Base-by-base conservation (phyloP, 441 rosid species). In the Melastoma candidum region DNA sequence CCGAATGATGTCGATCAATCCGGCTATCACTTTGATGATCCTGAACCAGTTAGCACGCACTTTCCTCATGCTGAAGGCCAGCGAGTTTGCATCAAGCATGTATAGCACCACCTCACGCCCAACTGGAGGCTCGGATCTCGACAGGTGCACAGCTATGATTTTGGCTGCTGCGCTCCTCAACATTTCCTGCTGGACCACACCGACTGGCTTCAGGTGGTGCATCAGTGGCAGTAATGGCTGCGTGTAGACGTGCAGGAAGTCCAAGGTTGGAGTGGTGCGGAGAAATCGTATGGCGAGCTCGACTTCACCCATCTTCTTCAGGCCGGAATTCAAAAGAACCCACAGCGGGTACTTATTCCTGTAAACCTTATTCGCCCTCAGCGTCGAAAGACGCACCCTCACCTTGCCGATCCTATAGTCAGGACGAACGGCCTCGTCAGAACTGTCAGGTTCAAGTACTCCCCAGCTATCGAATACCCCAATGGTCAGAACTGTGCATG, bases 401-500 rank as follows among this genome's bases (percentile, higher is more conserved):
- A 80, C 81, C 52, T 80, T 83, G 0, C 90, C 90, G 0, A 83
- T 70, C 0, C 84, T 68, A 0, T 61, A 67, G 60, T 83, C 90
- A 0, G 76, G 72, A 53, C 72, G 79, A 61, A 71, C 58, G 71
- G 76, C 65, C 27, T 80, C 80, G 43, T 74, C 74, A 0, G 48
- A 68, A 2, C 59, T 72, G 65, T 79, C 78, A 5, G 45, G 47
- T 0, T 76, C 86, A 27, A 60, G 66, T 27, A 60, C 67, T 39
- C 74, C 79, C 74, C 76, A 68, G 24, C 84, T 80, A 60, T 83
- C 84, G 17, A 83, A 80, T 1, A 83, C 79, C 12, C 84, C 90
- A 0, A 80, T 32, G 0, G 79, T 74, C 48, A 83, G 14, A 29
- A 83, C 81, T 22, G 90, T 83, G 64, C 81, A 83, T 1, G 84